Base-by-base conservation (phyloP, 1,284 basidiomycete species). In the Ustilago trichophora region DNA sequence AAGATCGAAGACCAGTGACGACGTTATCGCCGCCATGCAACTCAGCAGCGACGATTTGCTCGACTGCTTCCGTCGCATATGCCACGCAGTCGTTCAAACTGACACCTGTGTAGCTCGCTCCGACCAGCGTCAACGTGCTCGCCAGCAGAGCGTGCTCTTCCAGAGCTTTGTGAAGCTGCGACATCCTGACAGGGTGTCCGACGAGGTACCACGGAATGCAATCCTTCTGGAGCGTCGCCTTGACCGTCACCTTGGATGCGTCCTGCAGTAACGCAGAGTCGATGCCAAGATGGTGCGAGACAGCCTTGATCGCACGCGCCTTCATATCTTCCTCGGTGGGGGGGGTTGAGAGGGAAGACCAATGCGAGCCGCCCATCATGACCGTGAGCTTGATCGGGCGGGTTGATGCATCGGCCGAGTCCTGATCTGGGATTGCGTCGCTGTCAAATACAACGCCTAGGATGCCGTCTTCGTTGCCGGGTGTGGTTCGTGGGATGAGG, bases 11-110 rank as follows among this genome's bases (percentile, higher is more conserved):
- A 9, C 67, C 67, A 0, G 67, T 70, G 13, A 70, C 67, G 7
- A 51, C 25, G 24, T 27, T 12, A 15, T 49, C 38, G 2, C 35
- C 52, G 12, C 51, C 50, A 18, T 59, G 7, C n/a, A 65, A 33
- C 43, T 70, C 67, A 3, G 67, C 67, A 12, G 48, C 38, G 6
- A 62, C 60, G n/a, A 72, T 52, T 25, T 47, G 38, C 18, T 69
- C 54, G 5, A 64, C 66, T 9, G 69, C 59, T 26, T 65, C 55
- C 11, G 53, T 64, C 16, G 72, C 64, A 22, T 72, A 60, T 2
- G 76, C 74, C 1, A 95, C 87, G 80, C 92, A 94, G 77, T 97
- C 94, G 15, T 91, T 91, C 5, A 97, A 86, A 55, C 93, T 93
- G 1, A 95, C 91, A 1, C 93, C 94, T 0, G 87, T 88, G 26